Conservation (phyloP, 495 filamentous ascomycete genomes). For the Podospora bellae-mahoneyi region DNA sequence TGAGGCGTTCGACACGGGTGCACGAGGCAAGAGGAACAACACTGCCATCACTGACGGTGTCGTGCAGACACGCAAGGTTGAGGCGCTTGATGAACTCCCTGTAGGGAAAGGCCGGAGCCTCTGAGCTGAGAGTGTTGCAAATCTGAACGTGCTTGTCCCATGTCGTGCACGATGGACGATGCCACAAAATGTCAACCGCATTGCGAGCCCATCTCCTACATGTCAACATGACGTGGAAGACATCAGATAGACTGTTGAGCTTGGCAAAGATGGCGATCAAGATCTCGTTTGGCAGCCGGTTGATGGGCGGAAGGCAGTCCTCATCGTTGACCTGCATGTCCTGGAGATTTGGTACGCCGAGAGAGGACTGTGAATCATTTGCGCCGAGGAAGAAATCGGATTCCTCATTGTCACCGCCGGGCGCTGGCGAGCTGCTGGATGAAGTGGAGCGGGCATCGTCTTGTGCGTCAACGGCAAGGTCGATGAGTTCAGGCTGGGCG, state of each 20-base stretch:
- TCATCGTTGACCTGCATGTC: conserved; percentile 62
- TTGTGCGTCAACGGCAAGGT: conserved; percentile 7
- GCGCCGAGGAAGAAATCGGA: conserved; percentile 84
- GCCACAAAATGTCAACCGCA: conserved; percentile 90
- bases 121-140: conserved; percentile 65
- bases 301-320: conserved; percentile 68
- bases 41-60: conserved; percentile 82
- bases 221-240: conserved; percentile 86
- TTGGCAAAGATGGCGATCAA: conserved; percentile 89
- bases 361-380: conserved; percentile 88
- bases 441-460: conserved; percentile 56
- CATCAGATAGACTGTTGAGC: conserved; percentile 67
- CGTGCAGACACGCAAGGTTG: conserved; percentile 76
- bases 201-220: conserved; percentile 91
- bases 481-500: conserved; percentile 11
- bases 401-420: conserved; percentile 68
- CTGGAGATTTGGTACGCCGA: conserved; percentile 71
- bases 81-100: conserved; percentile 82
- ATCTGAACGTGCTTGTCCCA: conserved; percentile 78
- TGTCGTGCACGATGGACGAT: conserved; percentile 82
- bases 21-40: conserved; percentile 77
- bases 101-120: conserved; percentile 76
- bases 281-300: conserved; percentile 86
- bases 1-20: conserved; percentile 89
- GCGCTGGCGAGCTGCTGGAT: conserved; percentile 79